Base-by-base conservation (phyloP, 2,329 filamentous ascomycete species). In the Gaeumannomyces tritici region DNA sequence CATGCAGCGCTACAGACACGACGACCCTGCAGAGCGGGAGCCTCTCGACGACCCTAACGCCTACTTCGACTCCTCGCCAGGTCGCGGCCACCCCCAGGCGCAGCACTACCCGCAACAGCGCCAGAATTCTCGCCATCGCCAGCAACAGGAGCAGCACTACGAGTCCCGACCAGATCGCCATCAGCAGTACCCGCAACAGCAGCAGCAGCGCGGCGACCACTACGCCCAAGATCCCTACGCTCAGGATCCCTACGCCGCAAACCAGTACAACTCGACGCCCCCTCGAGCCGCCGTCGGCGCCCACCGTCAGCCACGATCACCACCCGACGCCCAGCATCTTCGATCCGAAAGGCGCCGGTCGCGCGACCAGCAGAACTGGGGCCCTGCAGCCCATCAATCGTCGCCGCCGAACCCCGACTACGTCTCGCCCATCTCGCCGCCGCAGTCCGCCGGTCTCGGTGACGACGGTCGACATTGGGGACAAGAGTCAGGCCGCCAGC, bases 281-380 rank as follows among this genome's bases (percentile, higher is more conserved):
- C 62, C 57, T 62, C 33, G 60, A 56, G 35, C 65, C 68, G 15
- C 63, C 68, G 11, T 59, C 67, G 5, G 64, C 66, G 42, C 58
- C 6, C 57, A 62, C 11, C 62, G 64, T 65, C 62, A 67, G 68
- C 21, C 18, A 3, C 42, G 13, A 51, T 24, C 42, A n/a, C 42
- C 42, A 13, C 42, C 42, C 21, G 42, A 51, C 42, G 42, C 42
- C 7, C 42, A 51, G 57, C 72, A 67, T 42, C 64, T 73, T 27
- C 73, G 73, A 62, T 69, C 73, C 28, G 71, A 74, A 56, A 71
- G 75, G 63, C 70, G 72, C 60, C 67, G 69, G 63, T 73, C 70
- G 62, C 68, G 70, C 60, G 69, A 69, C 55, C 64, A 54, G 11
- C 59, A 55, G n/a, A 18, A 28, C 15, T 54, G 24, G 59, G 66